phyloP scores from a whole-genome alignment of 805 yeast species.

The Metschnikowia cerradonensis region DNA sequence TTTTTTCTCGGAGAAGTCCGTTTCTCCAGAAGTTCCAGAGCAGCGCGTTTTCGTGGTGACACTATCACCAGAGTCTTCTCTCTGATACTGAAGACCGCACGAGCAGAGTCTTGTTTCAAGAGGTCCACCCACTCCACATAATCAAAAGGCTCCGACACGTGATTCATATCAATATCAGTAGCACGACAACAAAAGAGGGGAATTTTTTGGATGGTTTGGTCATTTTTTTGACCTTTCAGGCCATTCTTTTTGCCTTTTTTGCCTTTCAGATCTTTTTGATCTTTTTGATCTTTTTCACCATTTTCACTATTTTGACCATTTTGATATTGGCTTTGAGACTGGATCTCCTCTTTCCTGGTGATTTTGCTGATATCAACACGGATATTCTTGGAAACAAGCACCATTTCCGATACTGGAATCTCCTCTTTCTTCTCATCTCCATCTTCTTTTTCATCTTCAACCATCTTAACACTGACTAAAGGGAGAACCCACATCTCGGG shows the following conservation, averaged over 20 bases:
- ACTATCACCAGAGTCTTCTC: slow-evolving; percentile 16
- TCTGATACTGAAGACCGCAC: slow-evolving; percentile 9
- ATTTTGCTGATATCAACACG: slow-evolving; percentile 43
- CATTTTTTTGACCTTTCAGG: no score
- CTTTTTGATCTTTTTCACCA: no score
- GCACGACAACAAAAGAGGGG: slow-evolving; percentile 36
- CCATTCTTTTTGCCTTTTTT: no score
- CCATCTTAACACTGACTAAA: not conserved
- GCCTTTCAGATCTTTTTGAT: no score
- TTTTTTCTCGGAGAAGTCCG: not conserved
- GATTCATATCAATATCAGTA: slow-evolving; percentile 33
- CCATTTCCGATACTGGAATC: slow-evolving; percentile 36
- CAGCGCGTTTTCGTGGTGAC: slow-evolving; percentile 12
- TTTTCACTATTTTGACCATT: no score
- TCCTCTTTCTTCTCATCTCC: not conserved
- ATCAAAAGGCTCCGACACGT: slow-evolving; percentile 35
- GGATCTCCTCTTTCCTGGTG: slow-evolving; percentile 41
- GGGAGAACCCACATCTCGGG: slow-evolving; percentile 3
- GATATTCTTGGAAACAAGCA: slow-evolving; percentile 48
- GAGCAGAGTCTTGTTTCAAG: slow-evolving; percentile 13
- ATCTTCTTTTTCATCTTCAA: not conserved
- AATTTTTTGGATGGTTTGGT: no score
- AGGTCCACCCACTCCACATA: slow-evolving; percentile 29
- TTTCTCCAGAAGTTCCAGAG: slow-evolving; percentile 4
- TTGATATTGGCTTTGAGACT: slow-evolving; percentile 32